Percentiles rank a stretch among this genome's conserved stretches.
Conservation (phyloP, 208 protist genomes). For the Crithidia bombi region DNA sequence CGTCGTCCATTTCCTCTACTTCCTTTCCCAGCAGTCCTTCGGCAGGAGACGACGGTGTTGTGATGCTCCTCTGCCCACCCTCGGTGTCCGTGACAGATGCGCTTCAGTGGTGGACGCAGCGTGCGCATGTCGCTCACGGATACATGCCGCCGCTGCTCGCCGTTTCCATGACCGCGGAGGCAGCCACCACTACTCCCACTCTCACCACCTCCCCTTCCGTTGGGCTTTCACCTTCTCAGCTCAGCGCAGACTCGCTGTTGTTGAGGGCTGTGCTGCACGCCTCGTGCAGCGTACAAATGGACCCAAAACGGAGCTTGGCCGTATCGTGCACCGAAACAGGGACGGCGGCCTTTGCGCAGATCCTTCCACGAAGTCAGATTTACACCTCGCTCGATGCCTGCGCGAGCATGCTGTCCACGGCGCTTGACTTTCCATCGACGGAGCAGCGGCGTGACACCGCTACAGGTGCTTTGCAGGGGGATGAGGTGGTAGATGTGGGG, state of each 20-base stretch:
- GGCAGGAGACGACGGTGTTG: conserved; percentile 17
- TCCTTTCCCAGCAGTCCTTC: background rate
- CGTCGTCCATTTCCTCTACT: background rate
- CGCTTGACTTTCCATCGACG: background rate
- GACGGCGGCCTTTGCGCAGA: conserved; percentile 4
- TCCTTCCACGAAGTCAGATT: background rate
- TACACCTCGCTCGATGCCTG: conserved; percentile 7
- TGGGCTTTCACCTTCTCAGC: background rate
- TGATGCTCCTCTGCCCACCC: conserved; percentile 42
- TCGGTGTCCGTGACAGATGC: conserved; percentile 28
- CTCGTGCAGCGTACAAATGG: conserved; percentile 1
- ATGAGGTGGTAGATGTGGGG: conserved; percentile 10
- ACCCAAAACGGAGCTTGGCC: conserved; percentile 6
- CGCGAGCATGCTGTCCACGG: background rate
- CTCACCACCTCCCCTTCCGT: background rate
- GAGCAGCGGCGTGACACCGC: background rate
- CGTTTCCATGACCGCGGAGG: conserved; percentile 32
- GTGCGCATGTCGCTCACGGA: conserved; percentile 64
- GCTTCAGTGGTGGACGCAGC: conserved; percentile 63
- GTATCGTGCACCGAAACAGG: conserved; percentile 17
- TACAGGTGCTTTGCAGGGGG: background rate
- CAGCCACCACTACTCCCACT: background rate
- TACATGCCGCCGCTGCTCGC: conserved; percentile 66
- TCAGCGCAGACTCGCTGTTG: background rate
- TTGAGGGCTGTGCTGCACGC: conserved; percentile 4